A percentile compares a stretch with the other conserved stretches of the same genome.
phyloP scores from a whole-genome alignment of 768 basidiomycete species.

The Lanmaoa rubissima region DNA sequence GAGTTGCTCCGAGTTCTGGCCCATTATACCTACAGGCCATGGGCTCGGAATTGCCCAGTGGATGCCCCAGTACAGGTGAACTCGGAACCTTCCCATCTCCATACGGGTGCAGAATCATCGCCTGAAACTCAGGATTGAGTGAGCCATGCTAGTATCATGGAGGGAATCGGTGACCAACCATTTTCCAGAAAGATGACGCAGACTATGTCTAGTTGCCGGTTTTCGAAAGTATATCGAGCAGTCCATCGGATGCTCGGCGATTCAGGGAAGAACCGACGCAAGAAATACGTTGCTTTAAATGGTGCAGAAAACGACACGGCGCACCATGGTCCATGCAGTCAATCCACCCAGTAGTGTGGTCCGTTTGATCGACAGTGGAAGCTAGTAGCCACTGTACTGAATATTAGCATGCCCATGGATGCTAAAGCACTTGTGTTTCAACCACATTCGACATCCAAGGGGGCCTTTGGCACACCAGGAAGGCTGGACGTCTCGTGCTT shows the following conservation, averaged over 20 bases:
- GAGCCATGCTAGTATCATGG: not conserved
- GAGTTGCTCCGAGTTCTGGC: not conserved
- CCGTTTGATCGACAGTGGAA: not conserved
- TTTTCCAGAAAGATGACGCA: not conserved
- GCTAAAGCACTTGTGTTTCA: not conserved
- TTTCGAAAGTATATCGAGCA: not conserved
- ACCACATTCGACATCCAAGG: not conserved
- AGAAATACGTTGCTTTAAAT: not conserved
- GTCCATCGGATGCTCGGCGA: too few species aligned
- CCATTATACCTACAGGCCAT: not conserved
- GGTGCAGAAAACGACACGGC: not conserved
- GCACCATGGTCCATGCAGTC: not conserved
- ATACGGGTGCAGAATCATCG: not conserved
- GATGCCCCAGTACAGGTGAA: not conserved
- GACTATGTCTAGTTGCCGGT: not conserved
- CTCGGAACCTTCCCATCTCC: not conserved
- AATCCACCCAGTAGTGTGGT: too few species aligned
- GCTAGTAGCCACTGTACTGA: too few species aligned
- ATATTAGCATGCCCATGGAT: not conserved
- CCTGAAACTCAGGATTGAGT: too few species aligned
- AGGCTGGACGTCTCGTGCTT: not conserved
- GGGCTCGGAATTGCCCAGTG: not conserved
- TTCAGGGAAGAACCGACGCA: not conserved
- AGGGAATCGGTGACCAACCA: not conserved
- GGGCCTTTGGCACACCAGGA: not conserved